Conservation (phyloP, 2,329 filamentous ascomycete genomes). For the Raffaelea ambrosiae region DNA sequence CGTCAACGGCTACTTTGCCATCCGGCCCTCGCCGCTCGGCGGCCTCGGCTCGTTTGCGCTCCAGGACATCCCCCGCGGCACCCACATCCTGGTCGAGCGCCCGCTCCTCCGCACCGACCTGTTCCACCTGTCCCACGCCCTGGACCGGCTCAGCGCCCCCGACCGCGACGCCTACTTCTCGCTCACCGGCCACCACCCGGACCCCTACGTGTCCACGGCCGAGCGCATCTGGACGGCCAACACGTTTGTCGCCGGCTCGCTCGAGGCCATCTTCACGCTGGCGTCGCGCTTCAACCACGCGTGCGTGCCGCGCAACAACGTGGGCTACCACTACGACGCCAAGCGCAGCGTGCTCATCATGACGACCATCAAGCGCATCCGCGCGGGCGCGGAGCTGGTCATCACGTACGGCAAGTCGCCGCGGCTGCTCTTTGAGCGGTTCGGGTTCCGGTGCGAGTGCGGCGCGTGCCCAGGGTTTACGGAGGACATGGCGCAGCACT, state of each 20-base stretch:
- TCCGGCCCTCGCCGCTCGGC: constrained; percentile 30
- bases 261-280: constrained; percentile 19
- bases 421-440: constrained; percentile 11
- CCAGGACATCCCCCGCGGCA: constrained; percentile 24
- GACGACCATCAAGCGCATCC: constrained; percentile 16
- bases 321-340: constrained; percentile 34
- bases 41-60: constrained; percentile 40
- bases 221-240: constrained; percentile 21
- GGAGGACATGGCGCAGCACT: constrained; percentile 3
- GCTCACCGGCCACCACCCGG: constrained; percentile 23
- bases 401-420: constrained; percentile 16
- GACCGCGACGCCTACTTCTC: constrained; percentile 24
- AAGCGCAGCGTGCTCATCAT: constrained; percentile 29
- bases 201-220: constrained; percentile 4
- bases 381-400: constrained; percentile 14
- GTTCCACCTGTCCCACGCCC: constrained; percentile 23
- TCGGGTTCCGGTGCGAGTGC: constrained; percentile 15
- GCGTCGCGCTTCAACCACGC: constrained; percentile 52
- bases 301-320: constrained; percentile 33
- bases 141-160: constrained; percentile 23
- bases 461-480: constrained; percentile 11
- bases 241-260: constrained; percentile 12
- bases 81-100: constrained; percentile 35
- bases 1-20: constrained; percentile 29
- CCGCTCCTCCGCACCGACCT: constrained; percentile 28